Evolutionary conservation across 2,329 filamentous ascomycete species (phyloP), one percentile per base, ranked within the genome.

Genomic region (Calonectria leucothoes): DNA sequence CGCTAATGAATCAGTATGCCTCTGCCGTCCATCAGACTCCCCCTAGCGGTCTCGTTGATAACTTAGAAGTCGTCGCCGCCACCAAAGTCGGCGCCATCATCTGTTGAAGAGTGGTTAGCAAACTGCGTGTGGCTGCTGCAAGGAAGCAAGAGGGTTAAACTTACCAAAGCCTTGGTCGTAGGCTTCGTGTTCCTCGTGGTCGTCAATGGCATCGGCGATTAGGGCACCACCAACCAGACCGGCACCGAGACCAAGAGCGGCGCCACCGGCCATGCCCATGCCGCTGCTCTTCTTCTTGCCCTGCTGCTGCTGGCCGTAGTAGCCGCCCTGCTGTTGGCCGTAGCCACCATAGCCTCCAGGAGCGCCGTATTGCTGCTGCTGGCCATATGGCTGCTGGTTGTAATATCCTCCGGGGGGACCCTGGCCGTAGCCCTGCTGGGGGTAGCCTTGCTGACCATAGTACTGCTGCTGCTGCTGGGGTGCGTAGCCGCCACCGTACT

Each of bases 141-240:
- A 6, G 48, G 11, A 27, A n/a, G 35, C 8, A 23, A 31, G 12
- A 2, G 2, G 15, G 17, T 27, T 27, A 14, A 20, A 83, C 84
- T 82, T 78, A 86, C 84, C 67, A 71, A 83, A 87, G 69, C 87
- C 88, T 0, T 88, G 83, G 49, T 85, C 78, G 70, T 89, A 93
- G 35, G 90, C 89, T 6, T 91, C 87, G 73, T 93, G 85, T 76
- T 59, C 55, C 23, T 94, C 84, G 59, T 89, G 82, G 74, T 93
- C 90, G 70, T 94, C 85, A 65, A 96, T 88, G 1, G 93, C 92
- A 80, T 93, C 88, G 2, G 89, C 93, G 37, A 98, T 84, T 79
- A 98, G 75, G 74, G 91, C 90, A 69, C 95, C 95, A 78, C 95
- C 96, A 1, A 98, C 80, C 82, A 98, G 81, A 83, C 95, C 95